Evolutionary conservation across 306 rosid genomes (phyloP).

Genomic region (Cicer arietinum): DNA sequence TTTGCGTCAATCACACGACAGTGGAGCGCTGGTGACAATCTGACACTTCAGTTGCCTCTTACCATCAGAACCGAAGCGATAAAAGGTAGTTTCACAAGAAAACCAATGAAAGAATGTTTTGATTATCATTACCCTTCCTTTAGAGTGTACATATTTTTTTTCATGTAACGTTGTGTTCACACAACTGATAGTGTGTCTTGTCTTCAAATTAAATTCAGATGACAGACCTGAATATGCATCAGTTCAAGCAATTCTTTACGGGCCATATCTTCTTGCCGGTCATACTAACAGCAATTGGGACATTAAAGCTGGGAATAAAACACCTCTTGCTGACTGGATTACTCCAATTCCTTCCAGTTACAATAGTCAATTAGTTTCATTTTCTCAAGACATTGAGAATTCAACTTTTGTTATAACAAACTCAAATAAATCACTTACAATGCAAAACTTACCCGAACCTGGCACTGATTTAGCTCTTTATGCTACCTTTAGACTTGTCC

Average conservation of each 20-base stretch:
- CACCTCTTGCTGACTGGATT: conserved; percentile 61
- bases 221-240: conserved; percentile 70
- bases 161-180: neutral
- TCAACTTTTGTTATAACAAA: conserved; percentile 58
- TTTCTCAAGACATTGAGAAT: conserved; percentile 51
- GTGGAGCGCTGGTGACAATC: conserved; percentile 69
- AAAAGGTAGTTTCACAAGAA: conserved; percentile 58
- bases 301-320: conserved; percentile 48
- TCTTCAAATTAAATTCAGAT: conserved; percentile 62
- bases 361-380: conserved; percentile 60
- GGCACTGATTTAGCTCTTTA: conserved; percentile 58
- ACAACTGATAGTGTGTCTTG: conserved; percentile 42
- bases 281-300: conserved; percentile 65
- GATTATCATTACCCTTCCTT: conserved; percentile 8
- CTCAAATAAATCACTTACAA: conserved; percentile 57
- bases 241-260: conserved; percentile 77
- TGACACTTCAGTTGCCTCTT: conserved; percentile 73
- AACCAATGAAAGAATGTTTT: neutral
- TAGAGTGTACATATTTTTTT: neutral
- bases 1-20: conserved; percentile 56
- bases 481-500: conserved; percentile 80
- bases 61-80: conserved; percentile 70
- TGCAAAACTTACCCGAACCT: conserved; percentile 56
- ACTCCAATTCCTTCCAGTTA: conserved; percentile 65
- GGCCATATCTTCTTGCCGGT: conserved; percentile 79